Conservation (phyloP, 2,329 filamentous ascomycete genomes). For the Sarocladium brachiariae region DNA sequence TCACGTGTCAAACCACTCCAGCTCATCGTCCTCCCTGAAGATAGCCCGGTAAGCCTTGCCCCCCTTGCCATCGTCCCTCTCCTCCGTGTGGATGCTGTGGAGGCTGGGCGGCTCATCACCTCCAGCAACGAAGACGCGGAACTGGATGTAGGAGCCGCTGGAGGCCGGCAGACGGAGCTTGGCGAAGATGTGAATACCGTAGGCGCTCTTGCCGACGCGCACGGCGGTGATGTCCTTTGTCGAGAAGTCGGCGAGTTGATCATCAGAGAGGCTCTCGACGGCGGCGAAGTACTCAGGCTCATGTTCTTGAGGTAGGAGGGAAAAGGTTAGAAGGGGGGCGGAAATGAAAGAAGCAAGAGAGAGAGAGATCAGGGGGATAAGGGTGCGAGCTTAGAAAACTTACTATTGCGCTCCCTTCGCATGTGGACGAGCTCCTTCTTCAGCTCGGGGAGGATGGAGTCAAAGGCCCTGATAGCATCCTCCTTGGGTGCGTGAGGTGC, state of each 20-base stretch:
- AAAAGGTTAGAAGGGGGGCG: too few species aligned
- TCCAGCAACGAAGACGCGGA: conserved; percentile 85
- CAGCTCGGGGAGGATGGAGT: conserved; percentile 41
- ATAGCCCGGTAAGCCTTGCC: conserved; percentile 92
- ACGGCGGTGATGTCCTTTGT: conserved; percentile 82
- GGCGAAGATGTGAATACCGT: conserved; percentile 70
- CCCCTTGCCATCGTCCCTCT: conserved; percentile 86
- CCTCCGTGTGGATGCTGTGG: conserved; percentile 87
- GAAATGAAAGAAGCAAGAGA: too few species aligned
- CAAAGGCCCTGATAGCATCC: conserved; percentile 43
- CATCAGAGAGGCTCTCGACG: conserved; percentile 45
- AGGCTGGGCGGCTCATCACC: conserved; percentile 81
- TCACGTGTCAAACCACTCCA: conserved; percentile 53
- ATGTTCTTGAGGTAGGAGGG: conserved; percentile 33
- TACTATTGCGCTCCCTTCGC: conserved; percentile 39
- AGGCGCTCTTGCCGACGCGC: conserved; percentile 81
- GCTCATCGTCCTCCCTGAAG: conserved; percentile 82
- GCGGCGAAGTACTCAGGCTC: conserved; percentile 49
- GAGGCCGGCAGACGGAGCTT: conserved; percentile 54
- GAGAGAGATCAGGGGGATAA: too few species aligned
- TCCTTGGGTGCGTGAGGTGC: conserved; percentile 40
- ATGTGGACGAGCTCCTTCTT: conserved; percentile 44
- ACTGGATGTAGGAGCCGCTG: conserved; percentile 61
- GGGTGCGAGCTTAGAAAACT: conserved; percentile 10
- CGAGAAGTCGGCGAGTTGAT: conserved; percentile 80